These are phyloP conservation scores for Saccharomycopsis javanensis DNA, from an alignment of 805 yeast genomes.

Conservation along the genomic window DNA sequence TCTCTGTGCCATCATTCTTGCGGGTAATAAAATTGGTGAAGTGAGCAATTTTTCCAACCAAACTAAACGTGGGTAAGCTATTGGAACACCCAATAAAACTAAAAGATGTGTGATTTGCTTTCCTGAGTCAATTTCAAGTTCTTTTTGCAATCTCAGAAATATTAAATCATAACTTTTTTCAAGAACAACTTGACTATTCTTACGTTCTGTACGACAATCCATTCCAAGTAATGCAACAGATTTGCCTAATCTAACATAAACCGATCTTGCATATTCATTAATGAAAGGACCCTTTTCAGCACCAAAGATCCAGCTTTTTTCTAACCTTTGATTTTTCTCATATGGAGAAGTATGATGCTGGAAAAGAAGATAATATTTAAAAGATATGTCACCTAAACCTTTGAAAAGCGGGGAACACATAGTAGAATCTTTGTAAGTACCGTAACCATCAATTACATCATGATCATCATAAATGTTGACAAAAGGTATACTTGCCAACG, in stretches of 20 bases:
- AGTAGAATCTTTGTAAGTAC: slow-evolving; percentile 70
- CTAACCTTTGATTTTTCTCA: slow-evolving; percentile 31
- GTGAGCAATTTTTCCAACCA: slow-evolving; percentile 76
- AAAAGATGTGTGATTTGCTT: slow-evolving; percentile 63
- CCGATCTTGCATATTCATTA: slow-evolving; percentile 53
- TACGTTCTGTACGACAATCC: slow-evolving; percentile 91
- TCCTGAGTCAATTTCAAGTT: slow-evolving; percentile 33
- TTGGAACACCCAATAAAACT: slow-evolving; percentile 88
- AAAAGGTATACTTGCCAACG: slow-evolving; percentile 76
- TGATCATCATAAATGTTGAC: slow-evolving; percentile 90
- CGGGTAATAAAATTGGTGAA: slow-evolving; percentile 51
- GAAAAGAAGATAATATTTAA: slow-evolving; percentile 79
- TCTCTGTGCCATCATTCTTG: slow-evolving; percentile 48
- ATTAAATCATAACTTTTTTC: slow-evolving; percentile 47
- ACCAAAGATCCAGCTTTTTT: slow-evolving; percentile 57
- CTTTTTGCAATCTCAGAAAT: slow-evolving; percentile 51
- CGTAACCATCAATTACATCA: slow-evolving; percentile 94
- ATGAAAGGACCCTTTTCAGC: slow-evolving; percentile 57
- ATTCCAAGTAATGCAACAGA: slow-evolving; percentile 65
- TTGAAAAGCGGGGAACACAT: slow-evolving; percentile 62
- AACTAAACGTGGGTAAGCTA: slow-evolving; percentile 87
- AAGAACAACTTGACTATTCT: slow-evolving; percentile 45
- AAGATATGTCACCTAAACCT: slow-evolving; percentile 71
- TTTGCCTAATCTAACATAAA: slow-evolving; percentile 65
- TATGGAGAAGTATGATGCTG: slow-evolving; percentile 67